phyloP scores from a whole-genome alignment of 176 grass and related monocot genomes.

The Secale cereale region DNA sequence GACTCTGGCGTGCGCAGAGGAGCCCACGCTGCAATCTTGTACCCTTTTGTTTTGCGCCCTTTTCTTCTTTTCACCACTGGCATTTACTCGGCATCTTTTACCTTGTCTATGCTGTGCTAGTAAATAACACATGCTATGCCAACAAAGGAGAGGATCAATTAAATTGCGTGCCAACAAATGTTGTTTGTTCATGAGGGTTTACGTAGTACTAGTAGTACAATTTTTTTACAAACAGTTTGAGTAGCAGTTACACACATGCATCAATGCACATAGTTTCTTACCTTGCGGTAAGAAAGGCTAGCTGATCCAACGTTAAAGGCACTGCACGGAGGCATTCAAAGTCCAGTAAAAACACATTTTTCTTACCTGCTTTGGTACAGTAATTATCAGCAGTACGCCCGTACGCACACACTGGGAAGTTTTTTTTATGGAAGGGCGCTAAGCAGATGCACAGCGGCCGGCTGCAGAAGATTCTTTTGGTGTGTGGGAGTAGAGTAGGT shows the following conservation, averaged over 20 bases:
- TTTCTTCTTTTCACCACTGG: neutral
- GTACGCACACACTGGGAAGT: neutral
- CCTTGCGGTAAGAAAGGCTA: neutral
- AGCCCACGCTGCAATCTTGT: constrained; percentile 45
- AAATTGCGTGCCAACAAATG: neutral
- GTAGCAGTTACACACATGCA: neutral
- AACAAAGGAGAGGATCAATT: neutral
- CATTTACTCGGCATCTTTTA: neutral
- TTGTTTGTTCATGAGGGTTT: neutral
- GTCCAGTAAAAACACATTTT: neutral
- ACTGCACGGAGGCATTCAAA: neutral
- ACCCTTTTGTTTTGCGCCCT: constrained; percentile 5
- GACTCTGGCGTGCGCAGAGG: constrained; percentile 23
- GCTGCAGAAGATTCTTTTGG: neutral
- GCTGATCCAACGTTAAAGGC: neutral
- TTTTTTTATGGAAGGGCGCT: neutral
- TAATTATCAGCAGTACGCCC: neutral
- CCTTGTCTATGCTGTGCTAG: neutral
- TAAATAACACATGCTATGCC: neutral
- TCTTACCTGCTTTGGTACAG: neutral
- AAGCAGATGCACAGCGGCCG: too few species aligned
- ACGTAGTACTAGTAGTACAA: too few species aligned
- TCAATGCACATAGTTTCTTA: neutral
- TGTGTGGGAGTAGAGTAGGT: neutral
- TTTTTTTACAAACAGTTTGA: neutral